Evolutionary conservation across 2,329 filamentous ascomycete species (phyloP).

Genomic region (Colletotrichum lupini): DNA sequence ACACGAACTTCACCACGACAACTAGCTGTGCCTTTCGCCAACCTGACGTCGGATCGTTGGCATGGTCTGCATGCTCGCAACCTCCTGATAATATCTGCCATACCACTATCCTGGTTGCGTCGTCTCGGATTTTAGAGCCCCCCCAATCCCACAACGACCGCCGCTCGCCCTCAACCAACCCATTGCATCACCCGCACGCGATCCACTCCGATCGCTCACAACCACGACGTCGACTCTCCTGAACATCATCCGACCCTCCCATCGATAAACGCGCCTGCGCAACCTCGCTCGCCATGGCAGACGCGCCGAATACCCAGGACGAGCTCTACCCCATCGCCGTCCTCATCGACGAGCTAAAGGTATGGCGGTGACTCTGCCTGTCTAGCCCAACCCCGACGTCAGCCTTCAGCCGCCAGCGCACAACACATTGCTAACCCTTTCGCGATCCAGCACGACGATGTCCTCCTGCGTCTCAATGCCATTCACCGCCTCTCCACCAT

Average conservation of each 20-base stretch:
- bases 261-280: constrained; percentile 45
- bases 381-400: constrained; percentile 10
- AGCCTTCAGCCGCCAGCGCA: constrained; percentile 37
- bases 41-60: constrained; percentile 29
- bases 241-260: constrained; percentile 21
- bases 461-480: constrained; percentile 95
- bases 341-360: constrained; percentile 99
- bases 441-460: constrained; percentile 89
- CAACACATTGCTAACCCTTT: constrained; percentile 41
- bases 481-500: constrained; percentile 99
- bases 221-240: constrained; percentile 25
- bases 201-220: constrained; percentile 40
- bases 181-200: constrained; percentile 46
- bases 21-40: constrained; percentile 23
- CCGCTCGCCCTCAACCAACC: constrained; percentile 33
- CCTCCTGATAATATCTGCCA: constrained; percentile 22
- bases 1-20: constrained; percentile 26
- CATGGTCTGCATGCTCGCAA: constrained; percentile 32
- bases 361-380: constrained; percentile 54
- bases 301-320: constrained; percentile 91
- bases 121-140: constrained; percentile 36
- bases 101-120: constrained; percentile 33
- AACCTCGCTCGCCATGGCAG: constrained; percentile 77
- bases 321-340: constrained; percentile 99
- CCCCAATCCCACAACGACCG: constrained; percentile 35